Evolutionary conservation across 345 rosid species (phyloP).

Genomic region (Adansonia digitata): DNA sequence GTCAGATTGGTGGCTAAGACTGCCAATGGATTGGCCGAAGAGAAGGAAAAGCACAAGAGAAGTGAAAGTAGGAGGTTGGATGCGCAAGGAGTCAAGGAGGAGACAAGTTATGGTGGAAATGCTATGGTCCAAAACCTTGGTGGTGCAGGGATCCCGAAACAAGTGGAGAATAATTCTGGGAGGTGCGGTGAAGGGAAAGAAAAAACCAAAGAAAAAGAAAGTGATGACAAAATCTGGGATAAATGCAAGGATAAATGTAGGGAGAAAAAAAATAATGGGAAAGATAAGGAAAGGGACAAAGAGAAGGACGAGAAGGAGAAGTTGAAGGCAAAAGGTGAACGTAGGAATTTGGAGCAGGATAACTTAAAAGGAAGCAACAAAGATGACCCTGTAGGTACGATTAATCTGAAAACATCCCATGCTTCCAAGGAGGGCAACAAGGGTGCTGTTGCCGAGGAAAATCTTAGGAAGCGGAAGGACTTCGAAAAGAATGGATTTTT

Average conservation of each 20-base stretch:
- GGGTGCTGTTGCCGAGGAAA: constrained; percentile 28
- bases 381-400: constrained; percentile 19
- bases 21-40: constrained; percentile 23
- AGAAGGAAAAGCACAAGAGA: constrained; percentile 34
- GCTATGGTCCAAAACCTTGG: constrained; percentile 19
- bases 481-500: constrained; percentile 54
- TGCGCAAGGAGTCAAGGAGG: constrained; percentile 26
- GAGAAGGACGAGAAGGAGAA: constrained; percentile 29
- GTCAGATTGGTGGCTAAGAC: constrained; percentile 18
- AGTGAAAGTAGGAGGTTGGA: constrained; percentile 27
- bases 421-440: constrained; percentile 23
- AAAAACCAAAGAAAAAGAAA: constrained; percentile 30
- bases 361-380: constrained; percentile 26
- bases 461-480: constrained; percentile 55
- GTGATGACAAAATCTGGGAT: constrained; percentile 27
- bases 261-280: constrained; percentile 24
- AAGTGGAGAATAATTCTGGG: constrained; percentile 23
- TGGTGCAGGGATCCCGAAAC: constrained; percentile 24
- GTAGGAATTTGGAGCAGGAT: constrained; percentile 24
- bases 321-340: constrained; percentile 22
- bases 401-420: constrained; percentile 17
- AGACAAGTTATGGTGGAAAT: constrained; percentile 24
- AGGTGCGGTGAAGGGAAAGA: constrained; percentile 30
- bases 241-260: constrained; percentile 22
- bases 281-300: constrained; percentile 29